Evolutionary conservation across 345 rosid genomes (phyloP).

Genomic region (Litchi chinensis): DNA sequence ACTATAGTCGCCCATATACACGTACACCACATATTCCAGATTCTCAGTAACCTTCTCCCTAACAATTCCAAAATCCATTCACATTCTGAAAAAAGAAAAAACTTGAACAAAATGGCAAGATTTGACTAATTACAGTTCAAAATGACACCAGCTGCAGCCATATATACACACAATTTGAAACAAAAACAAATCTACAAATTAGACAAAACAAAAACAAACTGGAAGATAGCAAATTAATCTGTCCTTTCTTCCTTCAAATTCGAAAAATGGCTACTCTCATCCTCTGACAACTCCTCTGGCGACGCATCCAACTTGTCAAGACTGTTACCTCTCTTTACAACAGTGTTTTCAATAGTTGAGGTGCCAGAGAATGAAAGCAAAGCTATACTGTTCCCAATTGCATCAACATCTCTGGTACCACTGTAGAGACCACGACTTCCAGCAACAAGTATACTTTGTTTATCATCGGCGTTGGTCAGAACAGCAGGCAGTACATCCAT

Average conservation of each 20-base stretch:
- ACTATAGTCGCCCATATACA: too few relatives aligned
- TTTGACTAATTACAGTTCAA: slow-evolving; percentile 40
- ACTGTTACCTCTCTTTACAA: neutral
- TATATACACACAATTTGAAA: slow-evolving; percentile 26
- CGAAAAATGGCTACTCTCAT: slow-evolving; percentile 2
- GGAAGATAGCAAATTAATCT: neutral
- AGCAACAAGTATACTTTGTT: slow-evolving; percentile 34
- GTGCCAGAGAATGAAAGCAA: slow-evolving; percentile 45
- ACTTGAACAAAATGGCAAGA: slow-evolving; percentile 8
- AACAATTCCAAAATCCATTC: neutral
- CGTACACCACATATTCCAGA: too few relatives aligned
- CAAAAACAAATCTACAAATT: slow-evolving; percentile 19
- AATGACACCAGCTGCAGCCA: slow-evolving; percentile 29
- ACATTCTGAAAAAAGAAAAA: neutral
- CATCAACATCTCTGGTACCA: slow-evolving; percentile 50
- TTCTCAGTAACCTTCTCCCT: neutral
- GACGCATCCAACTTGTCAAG: too few relatives aligned
- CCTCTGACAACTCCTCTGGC: too few relatives aligned
- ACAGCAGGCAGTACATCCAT: slow-evolving; percentile 51
- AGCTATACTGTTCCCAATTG: slow-evolving; percentile 42
- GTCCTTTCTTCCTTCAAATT: slow-evolving; percentile 27
- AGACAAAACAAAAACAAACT: neutral
- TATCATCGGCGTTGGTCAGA: slow-evolving; percentile 39
- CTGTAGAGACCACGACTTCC: slow-evolving; percentile 77
- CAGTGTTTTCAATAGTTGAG: slow-evolving; percentile 14